Evolutionary conservation across 192 early-diverging fungal species (phyloP).

Genomic region (Entrophospora sp.): DNA sequence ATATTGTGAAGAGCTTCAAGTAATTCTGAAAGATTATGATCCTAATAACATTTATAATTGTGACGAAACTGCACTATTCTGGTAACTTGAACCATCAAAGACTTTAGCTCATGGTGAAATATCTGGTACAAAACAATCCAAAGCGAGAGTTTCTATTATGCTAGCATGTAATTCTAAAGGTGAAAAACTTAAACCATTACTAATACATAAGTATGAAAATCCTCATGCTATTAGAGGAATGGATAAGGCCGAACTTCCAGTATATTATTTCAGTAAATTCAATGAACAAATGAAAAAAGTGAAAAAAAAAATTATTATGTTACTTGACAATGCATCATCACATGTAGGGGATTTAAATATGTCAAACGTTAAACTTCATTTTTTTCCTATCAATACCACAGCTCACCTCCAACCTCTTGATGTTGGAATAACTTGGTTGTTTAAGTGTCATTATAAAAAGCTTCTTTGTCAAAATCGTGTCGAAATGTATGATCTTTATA

Average conservation of each 20-base stretch:
- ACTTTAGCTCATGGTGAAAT: neutral
- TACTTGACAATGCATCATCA: neutral
- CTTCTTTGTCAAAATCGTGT: neutral
- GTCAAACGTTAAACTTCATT: neutral
- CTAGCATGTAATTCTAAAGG: neutral
- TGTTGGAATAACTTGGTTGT: neutral
- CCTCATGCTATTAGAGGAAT: neutral
- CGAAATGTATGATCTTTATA: neutral
- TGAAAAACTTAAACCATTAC: slow-evolving; percentile 2
- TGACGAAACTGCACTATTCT: neutral
- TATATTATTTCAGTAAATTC: neutral
- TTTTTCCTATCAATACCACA: neutral
- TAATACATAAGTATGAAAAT: neutral
- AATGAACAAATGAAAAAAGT: neutral
- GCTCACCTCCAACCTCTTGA: neutral
- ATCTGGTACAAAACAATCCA: neutral
- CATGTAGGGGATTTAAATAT: neutral
- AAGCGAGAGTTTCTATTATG: neutral
- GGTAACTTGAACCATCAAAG: neutral
- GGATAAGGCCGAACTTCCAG: neutral
- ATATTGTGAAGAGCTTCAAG: neutral
- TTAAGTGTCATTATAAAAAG: neutral
- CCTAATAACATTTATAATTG: neutral
- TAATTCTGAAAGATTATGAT: neutral
- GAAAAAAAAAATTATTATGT: neutral